A percentile compares a stretch with the other conserved stretches of the same genome.
These are phyloP conservation scores for Hymenoscyphus albidus DNA, from an alignment of 2,329 filamentous ascomycete species.

Conservation along the genomic window DNA sequence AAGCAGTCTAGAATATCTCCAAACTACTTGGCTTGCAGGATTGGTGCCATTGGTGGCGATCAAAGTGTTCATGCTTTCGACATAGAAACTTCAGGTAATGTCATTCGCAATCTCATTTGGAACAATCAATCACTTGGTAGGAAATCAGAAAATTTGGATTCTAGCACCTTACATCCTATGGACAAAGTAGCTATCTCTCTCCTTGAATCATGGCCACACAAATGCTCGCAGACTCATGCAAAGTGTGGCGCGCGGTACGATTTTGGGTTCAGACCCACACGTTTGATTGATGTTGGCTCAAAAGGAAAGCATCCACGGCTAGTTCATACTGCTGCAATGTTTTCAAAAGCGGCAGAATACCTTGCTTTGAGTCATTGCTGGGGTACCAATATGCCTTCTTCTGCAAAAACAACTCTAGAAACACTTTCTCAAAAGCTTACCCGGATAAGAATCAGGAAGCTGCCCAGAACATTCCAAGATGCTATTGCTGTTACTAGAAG, in stretches of 20 bases:
- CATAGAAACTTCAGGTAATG: slow-evolving; percentile 16
- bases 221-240: slow-evolving; percentile 13
- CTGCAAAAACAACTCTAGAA: slow-evolving; percentile 1
- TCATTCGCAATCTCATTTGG: not conserved
- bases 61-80: slow-evolving; percentile 7
- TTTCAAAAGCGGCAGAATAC: slow-evolving; percentile 6
- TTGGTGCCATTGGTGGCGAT: slow-evolving; percentile 11
- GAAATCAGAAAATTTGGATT: slow-evolving; percentile 8
- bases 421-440: slow-evolving; percentile 4
- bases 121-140: not conserved
- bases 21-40: slow-evolving; percentile 11
- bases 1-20: not conserved
- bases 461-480: slow-evolving; percentile 30
- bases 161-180: slow-evolving; percentile 11
- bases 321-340: not conserved
- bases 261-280: slow-evolving; percentile 13
- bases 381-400: slow-evolving; percentile 8
- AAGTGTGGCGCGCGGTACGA: slow-evolving; percentile 17
- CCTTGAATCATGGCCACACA: slow-evolving; percentile 16
- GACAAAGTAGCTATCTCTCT: slow-evolving; percentile 6
- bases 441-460: slow-evolving; percentile 11
- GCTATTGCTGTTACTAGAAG: slow-evolving; percentile 23
- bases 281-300: slow-evolving; percentile 17
- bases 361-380: slow-evolving; percentile 20
- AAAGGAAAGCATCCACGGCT: slow-evolving; percentile 7